Evolutionary conservation across 2,329 filamentous ascomycete species (phyloP), one percentile per base, ranked within the genome.

Genomic region (Amauroascus verrucosus): DNA sequence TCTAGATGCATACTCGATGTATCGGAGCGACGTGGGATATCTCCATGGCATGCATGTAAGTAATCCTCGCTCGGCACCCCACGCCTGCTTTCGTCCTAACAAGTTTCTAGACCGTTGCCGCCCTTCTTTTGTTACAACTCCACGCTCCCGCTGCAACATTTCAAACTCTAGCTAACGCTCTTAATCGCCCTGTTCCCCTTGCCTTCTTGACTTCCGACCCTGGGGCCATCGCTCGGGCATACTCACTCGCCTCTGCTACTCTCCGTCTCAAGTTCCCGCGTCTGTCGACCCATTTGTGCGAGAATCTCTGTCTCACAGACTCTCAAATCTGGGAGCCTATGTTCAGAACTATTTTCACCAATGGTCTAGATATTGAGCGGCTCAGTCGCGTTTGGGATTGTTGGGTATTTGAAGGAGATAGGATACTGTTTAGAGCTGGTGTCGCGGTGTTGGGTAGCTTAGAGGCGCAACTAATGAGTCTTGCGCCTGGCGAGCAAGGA

Each of bases 1-100:
- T 8, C 73, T 82, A 56, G 74, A 81, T 58, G 80, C 81, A 26
- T 83, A 83, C 64, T 75, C 77, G 8, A 78, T 80, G 70, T 84
- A 84, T 64, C 77, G 81, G 57, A 76, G 76, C 48, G 80, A 83
- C 59, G 77, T 83, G 37, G 78, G 80, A 51, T 82, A 81, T 57
- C 72, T 78, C 51, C 74, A 75, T 58, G 79, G 79, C 53, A 77
- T 80, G 55, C 80, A 82, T 60, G 71, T 76, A 59, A 64, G 74
- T 64, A 16, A 38, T n/a, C n/a, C 35, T 6, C 11, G 11, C 33
- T n/a, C 14, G 8, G 14, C 8, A 35, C 33, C 33, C 33, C 28
- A 9, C 20, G 16, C 11, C 16, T 44, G 13, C 11, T 20, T 40
- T 38, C 16, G 11, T 46, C 28, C 48, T 55, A 56, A 54, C 33